A percentile compares a stretch with the other conserved stretches of the same genome.
Conservation (phyloP, 768 basidiomycete species). For the Macrolepiota fuliginosa region DNA sequence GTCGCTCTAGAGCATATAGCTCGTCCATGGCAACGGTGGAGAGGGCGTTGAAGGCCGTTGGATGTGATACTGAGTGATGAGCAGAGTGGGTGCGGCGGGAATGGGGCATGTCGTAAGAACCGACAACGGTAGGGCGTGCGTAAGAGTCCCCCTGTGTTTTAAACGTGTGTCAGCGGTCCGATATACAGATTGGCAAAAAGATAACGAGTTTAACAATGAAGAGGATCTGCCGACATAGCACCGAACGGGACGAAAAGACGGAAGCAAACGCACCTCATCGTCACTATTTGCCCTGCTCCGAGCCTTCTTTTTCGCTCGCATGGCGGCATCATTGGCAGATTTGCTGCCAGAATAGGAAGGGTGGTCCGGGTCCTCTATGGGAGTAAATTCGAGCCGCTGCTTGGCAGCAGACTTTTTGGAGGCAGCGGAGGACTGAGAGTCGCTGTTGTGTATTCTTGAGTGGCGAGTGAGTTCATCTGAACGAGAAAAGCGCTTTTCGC, state of each 20-base stretch:
- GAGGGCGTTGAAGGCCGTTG: constrained; percentile 62
- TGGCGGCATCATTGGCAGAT: constrained; percentile 13
- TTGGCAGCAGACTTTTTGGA: constrained; percentile 20
- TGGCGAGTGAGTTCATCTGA: constrained; percentile 99
- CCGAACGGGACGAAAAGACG: constrained; percentile 14
- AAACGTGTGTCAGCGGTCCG: constrained; percentile 2
- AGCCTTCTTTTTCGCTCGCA: constrained; percentile 72
- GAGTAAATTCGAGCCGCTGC: constrained; percentile 17
- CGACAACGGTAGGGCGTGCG: constrained; percentile 51
- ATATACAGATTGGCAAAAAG: neutral
- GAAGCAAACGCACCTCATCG: constrained; percentile 63
- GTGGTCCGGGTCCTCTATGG: constrained; percentile 14
- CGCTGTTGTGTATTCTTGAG: constrained; percentile 85
- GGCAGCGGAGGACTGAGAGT: constrained; percentile 29
- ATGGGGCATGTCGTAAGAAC: constrained; percentile 42
- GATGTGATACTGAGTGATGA: constrained; percentile 19
- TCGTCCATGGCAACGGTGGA: constrained; percentile 85
- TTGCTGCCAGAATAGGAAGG: neutral
- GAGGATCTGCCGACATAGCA: constrained; percentile 2
- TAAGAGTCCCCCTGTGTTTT: constrained; percentile 48
- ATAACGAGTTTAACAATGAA: constrained; percentile 12
- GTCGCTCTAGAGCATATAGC: constrained; percentile 83
- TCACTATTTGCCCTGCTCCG: constrained; percentile 77
- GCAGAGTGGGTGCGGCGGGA: constrained; percentile 27
- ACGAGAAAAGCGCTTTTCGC: constrained; percentile 97